Base-by-base conservation (phyloP, 2,329 filamentous ascomycete genomes). In the Xylariaceae sp. region DNA sequence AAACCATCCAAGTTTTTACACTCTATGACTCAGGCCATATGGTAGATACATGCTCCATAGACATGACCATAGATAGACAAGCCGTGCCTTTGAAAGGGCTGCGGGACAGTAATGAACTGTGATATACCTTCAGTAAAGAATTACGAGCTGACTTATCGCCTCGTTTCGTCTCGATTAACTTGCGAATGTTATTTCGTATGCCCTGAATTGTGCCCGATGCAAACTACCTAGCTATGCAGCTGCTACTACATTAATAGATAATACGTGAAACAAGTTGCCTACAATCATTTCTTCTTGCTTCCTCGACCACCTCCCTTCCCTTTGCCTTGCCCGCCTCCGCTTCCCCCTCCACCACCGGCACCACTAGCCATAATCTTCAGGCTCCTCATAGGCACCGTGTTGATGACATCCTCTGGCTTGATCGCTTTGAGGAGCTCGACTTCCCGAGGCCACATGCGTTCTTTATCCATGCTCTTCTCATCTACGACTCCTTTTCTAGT, bases 381-480 rank as follows among this genome's bases (percentile, higher is more conserved):
- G 60, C 85, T 90, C 21, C 81, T 74, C 0, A 94, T 87, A 0
- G 88, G 85, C 48, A 96, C 75, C 4, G 78, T 76, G 51, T 90
- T 89, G 39, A 88, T 76, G 12, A 88, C 75, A 65, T 95, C 89
- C 43, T 85, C 81, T 15, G 87, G 78, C 63, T 88, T 92, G 68
- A 88, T 79, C 0, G 70, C 77, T 63, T 83, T 84, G 45, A 97
- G 74, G 24, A 95, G 65, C 60, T 95, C 89, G n/a, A 85, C 76
- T 63, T 97, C 92, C 12, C 81, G 69, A 0, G 85, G 86, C 79
- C 88, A 92, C 62, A 94, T 85, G 54, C 75, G 77, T 67, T 94
- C 88, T 9, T 69, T 71, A 54, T 84, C 82, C 37, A 65, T 61
- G 26, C 70, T 67, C 41, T 66, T 64, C 56, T 83, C 78, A 55